phyloP scores from a whole-genome alignment of 257 asterid genomes.

The Euphrasia confusa region DNA sequence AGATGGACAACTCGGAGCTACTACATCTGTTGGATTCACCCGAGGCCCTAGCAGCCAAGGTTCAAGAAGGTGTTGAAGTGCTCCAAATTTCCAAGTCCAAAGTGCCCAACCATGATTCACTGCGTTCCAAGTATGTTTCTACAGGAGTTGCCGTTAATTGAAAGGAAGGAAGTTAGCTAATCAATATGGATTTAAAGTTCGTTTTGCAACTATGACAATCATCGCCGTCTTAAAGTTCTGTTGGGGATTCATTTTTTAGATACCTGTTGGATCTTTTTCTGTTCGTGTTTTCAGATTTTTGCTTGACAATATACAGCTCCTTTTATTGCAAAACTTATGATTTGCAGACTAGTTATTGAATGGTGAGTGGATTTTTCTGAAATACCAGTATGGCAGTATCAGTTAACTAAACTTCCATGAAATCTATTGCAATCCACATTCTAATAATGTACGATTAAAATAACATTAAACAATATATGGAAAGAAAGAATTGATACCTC shows the following conservation, averaged over 20 bases:
- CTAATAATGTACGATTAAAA: no score
- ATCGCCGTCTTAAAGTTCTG: not conserved
- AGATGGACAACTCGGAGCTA: constrained; percentile 81
- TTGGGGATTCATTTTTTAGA: not conserved
- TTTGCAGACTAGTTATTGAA: not conserved
- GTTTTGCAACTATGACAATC: no score
- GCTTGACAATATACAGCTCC: not conserved
- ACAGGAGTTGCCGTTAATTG: constrained; percentile 56
- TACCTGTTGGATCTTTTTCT: not conserved
- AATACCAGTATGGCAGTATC: no score
- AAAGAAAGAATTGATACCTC: no score
- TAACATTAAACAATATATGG: no score
- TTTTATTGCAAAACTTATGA: no score
- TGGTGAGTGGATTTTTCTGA: no score
- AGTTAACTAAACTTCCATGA: no score
- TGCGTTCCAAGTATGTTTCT: constrained; percentile 44
- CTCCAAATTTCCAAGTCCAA: constrained; percentile 52
- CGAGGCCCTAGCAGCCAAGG: constrained; percentile 58
- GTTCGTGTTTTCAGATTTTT: not conserved
- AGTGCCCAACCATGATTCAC: constrained; percentile 43
- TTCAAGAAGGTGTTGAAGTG: constrained; percentile 71
- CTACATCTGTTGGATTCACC: constrained; percentile 66
- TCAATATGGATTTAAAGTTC: not conserved
- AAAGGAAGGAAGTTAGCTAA: constrained; percentile 17
- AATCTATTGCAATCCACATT: not conserved